phyloP scores from a whole-genome alignment of 2,329 filamentous ascomycete genomes.

The Xylaria sp. region DNA sequence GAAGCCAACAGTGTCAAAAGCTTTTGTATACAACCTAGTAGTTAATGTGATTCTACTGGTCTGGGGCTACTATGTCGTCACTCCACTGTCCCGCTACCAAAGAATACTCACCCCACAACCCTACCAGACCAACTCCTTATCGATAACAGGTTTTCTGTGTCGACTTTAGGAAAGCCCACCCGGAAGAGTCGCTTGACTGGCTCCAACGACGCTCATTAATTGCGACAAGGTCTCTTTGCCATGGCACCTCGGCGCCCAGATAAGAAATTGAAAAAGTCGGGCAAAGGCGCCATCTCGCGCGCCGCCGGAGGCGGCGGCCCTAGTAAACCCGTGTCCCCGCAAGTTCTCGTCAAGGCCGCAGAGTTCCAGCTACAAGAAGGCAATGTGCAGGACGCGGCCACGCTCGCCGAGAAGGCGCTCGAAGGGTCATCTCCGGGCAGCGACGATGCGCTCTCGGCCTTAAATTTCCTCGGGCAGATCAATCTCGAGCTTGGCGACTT shows the following conservation, averaged over 20 bases:
- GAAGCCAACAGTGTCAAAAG: no score
- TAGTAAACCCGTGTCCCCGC: slow-evolving; percentile 46
- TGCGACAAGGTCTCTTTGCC: slow-evolving; percentile 22
- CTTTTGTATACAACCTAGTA: no score
- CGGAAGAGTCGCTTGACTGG: not conserved
- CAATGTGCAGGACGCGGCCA: slow-evolving; percentile 47
- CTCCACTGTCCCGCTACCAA: slow-evolving; percentile 12
- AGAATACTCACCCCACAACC: slow-evolving; percentile 27
- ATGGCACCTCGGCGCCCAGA: slow-evolving; percentile 52
- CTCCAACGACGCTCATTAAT: slow-evolving; percentile 17
- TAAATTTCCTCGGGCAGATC: slow-evolving; percentile 84
- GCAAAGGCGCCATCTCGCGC: slow-evolving; percentile 44
- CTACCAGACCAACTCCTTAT: slow-evolving; percentile 35
- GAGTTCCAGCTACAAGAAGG: slow-evolving; percentile 50
- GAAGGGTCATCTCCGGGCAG: slow-evolving; percentile 47
- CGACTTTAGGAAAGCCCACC: slow-evolving; percentile 19
- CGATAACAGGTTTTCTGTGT: slow-evolving; percentile 46
- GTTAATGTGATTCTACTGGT: no score
- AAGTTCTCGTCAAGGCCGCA: slow-evolving; percentile 50
- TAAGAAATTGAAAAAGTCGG: slow-evolving; percentile 49
- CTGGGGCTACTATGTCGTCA: slow-evolving; percentile 18
- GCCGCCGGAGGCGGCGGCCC: slow-evolving; percentile 35
- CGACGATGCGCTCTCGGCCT: slow-evolving; percentile 70
- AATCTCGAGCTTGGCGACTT: slow-evolving; percentile 84
- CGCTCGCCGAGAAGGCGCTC: slow-evolving; percentile 48